phyloP scores from a whole-genome alignment of 164 flowering plant species.

The Aristolochia contorta region DNA sequence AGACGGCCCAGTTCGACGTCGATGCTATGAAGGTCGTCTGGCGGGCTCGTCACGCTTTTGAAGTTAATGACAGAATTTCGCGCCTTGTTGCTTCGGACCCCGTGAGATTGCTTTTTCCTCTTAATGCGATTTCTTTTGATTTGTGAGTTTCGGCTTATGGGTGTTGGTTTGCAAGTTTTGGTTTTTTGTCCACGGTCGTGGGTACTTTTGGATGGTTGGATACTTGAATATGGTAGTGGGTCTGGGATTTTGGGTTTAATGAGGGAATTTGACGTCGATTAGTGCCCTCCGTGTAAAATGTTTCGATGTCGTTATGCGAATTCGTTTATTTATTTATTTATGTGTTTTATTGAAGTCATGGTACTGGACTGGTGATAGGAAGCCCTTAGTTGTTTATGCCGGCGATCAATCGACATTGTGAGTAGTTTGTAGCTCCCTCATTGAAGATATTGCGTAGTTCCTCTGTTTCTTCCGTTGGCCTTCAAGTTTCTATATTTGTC shows the following conservation, averaged over 20 bases:
- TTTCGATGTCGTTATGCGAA: no score
- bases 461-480: no score
- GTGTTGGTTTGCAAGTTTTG: background rate
- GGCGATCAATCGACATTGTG: no score
- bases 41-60: slow-evolving; percentile 67
- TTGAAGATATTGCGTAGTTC: no score
- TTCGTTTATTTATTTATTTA: no score
- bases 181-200: background rate
- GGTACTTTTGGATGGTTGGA: background rate
- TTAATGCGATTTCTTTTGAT: background rate
- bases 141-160: background rate
- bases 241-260: background rate
- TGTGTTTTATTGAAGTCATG: no score
- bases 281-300: no score
- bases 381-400: no score
- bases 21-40: slow-evolving; percentile 94
- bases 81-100: slow-evolving; percentile 89
- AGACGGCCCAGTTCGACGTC: slow-evolving; percentile 67
- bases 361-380: no score
- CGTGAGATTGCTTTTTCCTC: slow-evolving; percentile 18
- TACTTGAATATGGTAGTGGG: background rate
- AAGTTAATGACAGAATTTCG: slow-evolving; percentile 70
- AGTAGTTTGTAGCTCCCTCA: no score
- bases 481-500: no score
- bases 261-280: background rate